Conservation (phyloP, 257 asterid genomes). For the Buddleja alternifolia region DNA sequence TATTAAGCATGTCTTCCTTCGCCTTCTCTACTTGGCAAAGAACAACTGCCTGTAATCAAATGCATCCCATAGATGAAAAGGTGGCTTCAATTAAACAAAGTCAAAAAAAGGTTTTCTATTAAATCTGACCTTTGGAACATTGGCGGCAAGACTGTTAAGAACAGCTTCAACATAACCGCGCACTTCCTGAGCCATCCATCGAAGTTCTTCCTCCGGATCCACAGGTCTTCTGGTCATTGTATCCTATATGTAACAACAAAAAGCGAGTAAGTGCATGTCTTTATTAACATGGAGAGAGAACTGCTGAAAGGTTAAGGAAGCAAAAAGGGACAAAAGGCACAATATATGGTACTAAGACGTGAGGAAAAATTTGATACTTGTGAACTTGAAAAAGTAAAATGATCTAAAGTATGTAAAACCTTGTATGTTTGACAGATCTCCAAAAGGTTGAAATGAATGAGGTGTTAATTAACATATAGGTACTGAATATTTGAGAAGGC, state of each 20-base stretch:
- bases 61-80: constrained; percentile 15
- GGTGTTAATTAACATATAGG: not conserved
- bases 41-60: constrained; percentile 70
- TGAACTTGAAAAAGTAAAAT: not conserved
- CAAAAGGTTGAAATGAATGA: not conserved
- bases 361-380: not conserved
- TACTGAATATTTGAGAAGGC: not conserved
- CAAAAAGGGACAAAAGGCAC: not conserved
- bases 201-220: constrained; percentile 86
- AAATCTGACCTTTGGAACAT: constrained; percentile 70
- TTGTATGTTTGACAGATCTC: not conserved
- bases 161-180: constrained; percentile 91
- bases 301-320: constrained; percentile 15
- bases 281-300: constrained; percentile 5
- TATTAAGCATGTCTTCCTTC: constrained; percentile 86
- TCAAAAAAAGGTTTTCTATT: not conserved
- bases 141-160: constrained; percentile 85
- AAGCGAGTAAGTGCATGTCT: not conserved
- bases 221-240: constrained; percentile 81
- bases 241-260: constrained; percentile 50
- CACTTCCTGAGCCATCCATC: constrained; percentile 95
- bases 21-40: constrained; percentile 91
- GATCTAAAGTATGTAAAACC: not conserved
- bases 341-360: not conserved
- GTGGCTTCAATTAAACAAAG: constrained; percentile 10